Conservation (phyloP, 805 yeast genomes). For the Zygosaccharomyces gambellarensis region DNA sequence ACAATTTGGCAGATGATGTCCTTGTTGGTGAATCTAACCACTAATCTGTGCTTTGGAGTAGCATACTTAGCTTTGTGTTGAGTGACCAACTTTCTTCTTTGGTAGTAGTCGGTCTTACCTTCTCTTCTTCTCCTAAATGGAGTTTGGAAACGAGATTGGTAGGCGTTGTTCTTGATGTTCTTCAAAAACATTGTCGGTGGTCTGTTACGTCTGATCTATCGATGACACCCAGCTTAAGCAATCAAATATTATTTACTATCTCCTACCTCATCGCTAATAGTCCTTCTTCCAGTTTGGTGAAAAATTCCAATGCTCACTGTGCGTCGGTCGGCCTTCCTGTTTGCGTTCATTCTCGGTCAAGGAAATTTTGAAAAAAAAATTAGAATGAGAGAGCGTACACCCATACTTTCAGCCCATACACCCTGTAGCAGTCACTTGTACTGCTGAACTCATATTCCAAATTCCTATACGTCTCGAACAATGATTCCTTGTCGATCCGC, state of each 20-base stretch:
- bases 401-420: neutral
- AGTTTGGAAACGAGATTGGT: constrained; percentile 99
- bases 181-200: constrained; percentile 8
- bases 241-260: neutral
- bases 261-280: neutral
- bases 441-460: neutral
- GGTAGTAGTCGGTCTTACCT: constrained; percentile 99
- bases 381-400: neutral
- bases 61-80: constrained; percentile 99
- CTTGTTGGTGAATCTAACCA: constrained; percentile 99
- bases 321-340: neutral
- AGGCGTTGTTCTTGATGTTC: constrained; percentile 73
- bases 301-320: neutral
- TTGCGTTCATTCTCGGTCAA: neutral
- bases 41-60: constrained; percentile 99
- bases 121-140: constrained; percentile 99
- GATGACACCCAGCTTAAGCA: neutral
- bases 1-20: constrained; percentile 97
- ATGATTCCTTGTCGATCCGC: neutral
- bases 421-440: neutral
- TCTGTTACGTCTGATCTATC: neutral
- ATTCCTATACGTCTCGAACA: too few relatives aligned
- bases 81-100: constrained; percentile 98
- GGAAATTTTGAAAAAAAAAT: neutral
- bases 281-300: neutral